A percentile compares a stretch with the other conserved stretches of the same genome.
phyloP scores from a whole-genome alignment of 805 yeast species.

The baker's yeast (Saccharomyces cerevisiae) region DNA sequence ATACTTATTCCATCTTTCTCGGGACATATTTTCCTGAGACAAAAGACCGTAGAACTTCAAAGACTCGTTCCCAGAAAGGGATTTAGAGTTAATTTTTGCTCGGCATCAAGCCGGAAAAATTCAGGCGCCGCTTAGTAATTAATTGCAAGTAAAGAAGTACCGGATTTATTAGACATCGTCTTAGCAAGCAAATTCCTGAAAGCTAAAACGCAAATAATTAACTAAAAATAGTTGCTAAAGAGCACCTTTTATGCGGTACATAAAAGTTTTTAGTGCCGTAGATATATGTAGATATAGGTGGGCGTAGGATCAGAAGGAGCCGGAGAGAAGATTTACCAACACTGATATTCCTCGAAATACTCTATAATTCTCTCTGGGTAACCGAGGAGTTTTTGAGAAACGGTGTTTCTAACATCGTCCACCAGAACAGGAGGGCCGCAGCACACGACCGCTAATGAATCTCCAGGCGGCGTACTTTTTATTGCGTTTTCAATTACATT shows the following conservation, averaged over 20 bases:
- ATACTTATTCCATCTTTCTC: too few species aligned
- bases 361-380: conserved; percentile 47
- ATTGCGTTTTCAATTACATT: conserved; percentile 32
- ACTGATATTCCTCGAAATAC: conserved; percentile 65
- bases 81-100: background rate
- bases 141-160: background rate
- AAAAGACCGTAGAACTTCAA: background rate
- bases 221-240: too few species aligned
- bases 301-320: background rate
- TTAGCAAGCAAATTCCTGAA: background rate
- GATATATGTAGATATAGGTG: background rate
- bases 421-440: conserved; percentile 60
- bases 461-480: conserved; percentile 7
- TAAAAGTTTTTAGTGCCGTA: background rate
- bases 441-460: conserved; percentile 43
- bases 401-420: conserved; percentile 44
- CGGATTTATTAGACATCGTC: too few species aligned
- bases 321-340: conserved; percentile 40
- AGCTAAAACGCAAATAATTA: too few species aligned
- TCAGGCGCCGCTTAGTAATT: background rate
- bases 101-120: background rate
- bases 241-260: background rate
- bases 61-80: background rate
- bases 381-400: conserved; percentile 34
- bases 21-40: background rate